Evolutionary conservation across 371 early-diverging fungal genomes (phyloP).

Genomic region (Mortierella sp.): DNA sequence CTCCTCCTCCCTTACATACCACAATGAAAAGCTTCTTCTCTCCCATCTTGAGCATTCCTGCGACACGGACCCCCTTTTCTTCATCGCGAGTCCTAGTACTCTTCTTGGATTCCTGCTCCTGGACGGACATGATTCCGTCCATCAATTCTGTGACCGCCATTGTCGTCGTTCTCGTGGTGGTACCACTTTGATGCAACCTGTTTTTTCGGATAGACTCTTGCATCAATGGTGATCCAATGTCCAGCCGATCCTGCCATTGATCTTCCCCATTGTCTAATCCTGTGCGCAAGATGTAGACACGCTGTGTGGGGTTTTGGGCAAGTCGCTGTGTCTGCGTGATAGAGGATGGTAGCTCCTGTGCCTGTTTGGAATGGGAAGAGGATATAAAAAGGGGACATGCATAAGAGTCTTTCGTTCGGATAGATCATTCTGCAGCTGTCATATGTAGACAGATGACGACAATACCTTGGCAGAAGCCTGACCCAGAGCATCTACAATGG

Average conservation of each 20-base stretch:
- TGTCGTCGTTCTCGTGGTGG: background rate
- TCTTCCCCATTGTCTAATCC: conserved; percentile 44
- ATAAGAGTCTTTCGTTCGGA: no score
- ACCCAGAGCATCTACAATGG: conserved; percentile 49
- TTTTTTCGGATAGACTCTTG: conserved; percentile 29
- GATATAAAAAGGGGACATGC: no score
- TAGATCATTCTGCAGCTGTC: no score
- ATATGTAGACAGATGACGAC: no score
- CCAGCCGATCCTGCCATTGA: conserved; percentile 39
- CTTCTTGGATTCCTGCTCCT: conserved; percentile 16
- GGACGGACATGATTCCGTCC: conserved; percentile 5
- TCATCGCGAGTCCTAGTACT: conserved; percentile 19
- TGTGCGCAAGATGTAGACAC: conserved; percentile 45
- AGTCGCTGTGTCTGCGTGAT: conserved; percentile 43
- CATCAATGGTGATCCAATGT: conserved; percentile 41
- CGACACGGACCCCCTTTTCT: conserved; percentile 47
- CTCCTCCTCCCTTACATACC: conserved; percentile 24
- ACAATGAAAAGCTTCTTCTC: conserved; percentile 51
- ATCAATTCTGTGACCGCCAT: no score
- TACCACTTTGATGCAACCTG: conserved; percentile 10
- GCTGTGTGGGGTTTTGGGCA: conserved; percentile 49
- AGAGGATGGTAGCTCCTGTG: conserved; percentile 47
- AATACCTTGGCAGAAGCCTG: conserved; percentile 50
- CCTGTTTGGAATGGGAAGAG: no score
- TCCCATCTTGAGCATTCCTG: conserved; percentile 54